These are phyloP conservation scores for Sclerospora graminicola DNA, from an alignment of 352 stramenopile genomes.

Conservation along the genomic window DNA sequence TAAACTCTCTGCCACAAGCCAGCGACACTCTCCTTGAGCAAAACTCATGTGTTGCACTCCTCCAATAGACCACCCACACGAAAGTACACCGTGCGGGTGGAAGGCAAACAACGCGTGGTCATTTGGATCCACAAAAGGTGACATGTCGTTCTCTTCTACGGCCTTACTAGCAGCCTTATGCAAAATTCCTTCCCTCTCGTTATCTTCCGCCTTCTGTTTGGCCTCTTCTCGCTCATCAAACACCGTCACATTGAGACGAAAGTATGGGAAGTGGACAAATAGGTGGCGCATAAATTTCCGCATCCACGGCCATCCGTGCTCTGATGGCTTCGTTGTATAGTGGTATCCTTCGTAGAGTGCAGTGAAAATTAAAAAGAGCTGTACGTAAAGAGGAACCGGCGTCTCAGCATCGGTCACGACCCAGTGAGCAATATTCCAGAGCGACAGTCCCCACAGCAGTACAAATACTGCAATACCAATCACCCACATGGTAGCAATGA, in stretches of 20 bases:
- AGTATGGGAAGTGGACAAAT: constrained; percentile 47
- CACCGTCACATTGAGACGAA: constrained; percentile 28
- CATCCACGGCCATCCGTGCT: constrained; percentile 35
- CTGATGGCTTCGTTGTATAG: constrained; percentile 10
- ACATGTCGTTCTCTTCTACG: constrained; percentile 13
- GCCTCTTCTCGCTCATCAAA: constrained; percentile 29
- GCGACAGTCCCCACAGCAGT: constrained; percentile 6
- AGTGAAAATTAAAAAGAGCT: constrained; percentile 24
- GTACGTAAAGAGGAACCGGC: constrained; percentile 9
- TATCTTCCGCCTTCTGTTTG: constrained; percentile 1
- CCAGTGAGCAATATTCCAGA: constrained; percentile 1
- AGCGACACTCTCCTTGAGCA: constrained; percentile 30
- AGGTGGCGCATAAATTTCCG: constrained; percentile 18
- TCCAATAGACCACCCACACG: constrained; percentile 44
- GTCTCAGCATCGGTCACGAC: constrained; percentile 4
- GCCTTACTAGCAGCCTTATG: neutral
- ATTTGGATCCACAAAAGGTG: constrained; percentile 5
- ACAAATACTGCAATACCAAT: constrained; percentile 14
- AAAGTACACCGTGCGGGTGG: constrained; percentile 58
- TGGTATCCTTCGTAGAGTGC: constrained; percentile 41
- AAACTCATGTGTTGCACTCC: constrained; percentile 43
- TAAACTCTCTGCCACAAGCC: constrained; percentile 56
- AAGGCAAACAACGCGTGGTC: constrained; percentile 30
- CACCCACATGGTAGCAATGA: constrained; percentile 23
- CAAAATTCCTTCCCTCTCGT: constrained; percentile 4